Base-by-base conservation (phyloP, 345 rosid species). In the Erodium maritimum region DNA sequence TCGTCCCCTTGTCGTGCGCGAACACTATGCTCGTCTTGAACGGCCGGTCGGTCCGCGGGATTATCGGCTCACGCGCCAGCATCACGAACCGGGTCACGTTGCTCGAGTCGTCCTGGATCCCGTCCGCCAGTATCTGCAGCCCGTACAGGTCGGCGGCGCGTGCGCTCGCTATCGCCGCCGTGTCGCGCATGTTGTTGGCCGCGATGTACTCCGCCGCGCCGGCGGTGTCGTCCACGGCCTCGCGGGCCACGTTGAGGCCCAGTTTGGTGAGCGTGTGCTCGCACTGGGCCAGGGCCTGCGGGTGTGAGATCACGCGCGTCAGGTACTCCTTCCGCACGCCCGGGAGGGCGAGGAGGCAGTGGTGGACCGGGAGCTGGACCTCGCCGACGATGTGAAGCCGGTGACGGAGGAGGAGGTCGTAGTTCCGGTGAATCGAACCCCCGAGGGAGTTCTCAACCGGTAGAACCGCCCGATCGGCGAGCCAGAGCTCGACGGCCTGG, bases 401-500 rank as follows among this genome's bases (percentile, higher is more conserved):
- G 63, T 93, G 99, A 13, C 99, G 95, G 67, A 93, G 99, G 54
- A 93, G 89, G 2, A 93, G 86, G 65, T 93, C 99, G 64, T 93
- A 93, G 65, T 93, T 93, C 19, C 99, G 73, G 63, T 93, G 99
- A 59, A 93, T 93, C 1, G 99, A 93, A 17, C 99, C 99, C 0
- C 99, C 99, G 0, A 93, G 75, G 1, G 99, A 93, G 71, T 93
- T 93, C 70, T 93, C 99, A 1, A 90, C 85, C 0, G 99, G 99
- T 7, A 93, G 66, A 25, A 93, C 99, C 0, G 99, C 99, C 2
- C 99, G 85, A 67, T 93, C 97, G 1, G 99, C 91, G 29, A 93
- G 85, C 99, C 99, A 93, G 17, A 85, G 97, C 91, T 93, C 97
- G 7, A 93, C 99, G 0, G 99, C 91, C 63, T 89, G 89, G 69